phyloP scores from a whole-genome alignment of 352 stramenopile genomes.

The Hyaloperonospora arabidopsidis region DNA sequence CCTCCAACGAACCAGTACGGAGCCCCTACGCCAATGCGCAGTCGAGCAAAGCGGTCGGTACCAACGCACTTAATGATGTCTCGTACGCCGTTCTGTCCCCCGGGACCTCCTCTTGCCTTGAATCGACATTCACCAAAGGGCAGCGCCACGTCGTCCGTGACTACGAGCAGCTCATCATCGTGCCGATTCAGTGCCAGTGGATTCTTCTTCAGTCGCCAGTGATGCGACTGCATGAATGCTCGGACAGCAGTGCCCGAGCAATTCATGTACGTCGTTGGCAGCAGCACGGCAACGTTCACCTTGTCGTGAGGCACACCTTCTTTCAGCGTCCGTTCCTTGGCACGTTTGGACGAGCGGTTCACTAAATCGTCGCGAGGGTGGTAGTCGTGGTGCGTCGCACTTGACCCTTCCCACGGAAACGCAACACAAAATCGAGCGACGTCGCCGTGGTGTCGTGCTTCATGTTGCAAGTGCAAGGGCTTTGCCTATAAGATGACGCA shows the following conservation, averaged over 20 bases:
- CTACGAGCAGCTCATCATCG: constrained; percentile 79
- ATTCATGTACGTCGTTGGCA: constrained; percentile 84
- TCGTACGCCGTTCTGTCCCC: constrained; percentile 73
- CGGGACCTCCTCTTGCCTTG: constrained; percentile 65
- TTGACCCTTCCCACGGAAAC: constrained; percentile 51
- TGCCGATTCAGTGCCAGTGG: constrained; percentile 67
- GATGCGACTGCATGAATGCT: constrained; percentile 72
- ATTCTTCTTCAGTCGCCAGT: constrained; percentile 82
- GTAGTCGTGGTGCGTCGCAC: constrained; percentile 19
- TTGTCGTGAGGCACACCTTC: constrained; percentile 65
- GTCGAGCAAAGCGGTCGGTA: constrained; percentile 72
- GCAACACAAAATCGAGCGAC: constrained; percentile 45
- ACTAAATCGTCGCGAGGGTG: constrained; percentile 68
- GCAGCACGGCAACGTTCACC: constrained; percentile 70
- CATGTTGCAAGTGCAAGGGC: constrained; percentile 44
- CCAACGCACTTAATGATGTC: constrained; percentile 83
- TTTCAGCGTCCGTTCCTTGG: constrained; percentile 63
- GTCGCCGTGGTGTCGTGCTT: constrained; percentile 57
- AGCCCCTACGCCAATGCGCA: constrained; percentile 74
- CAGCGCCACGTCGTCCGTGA: constrained; percentile 73
- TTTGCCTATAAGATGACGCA: constrained; percentile 26
- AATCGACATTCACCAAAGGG: constrained; percentile 79
- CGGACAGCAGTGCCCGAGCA: constrained; percentile 67
- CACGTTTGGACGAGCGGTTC: constrained; percentile 59
- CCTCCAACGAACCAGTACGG: constrained; percentile 69